A percentile compares a stretch with the other conserved stretches of the same genome.
Conservation (phyloP, 2,329 filamentous ascomycete genomes). For the Colletotrichum sp. region DNA sequence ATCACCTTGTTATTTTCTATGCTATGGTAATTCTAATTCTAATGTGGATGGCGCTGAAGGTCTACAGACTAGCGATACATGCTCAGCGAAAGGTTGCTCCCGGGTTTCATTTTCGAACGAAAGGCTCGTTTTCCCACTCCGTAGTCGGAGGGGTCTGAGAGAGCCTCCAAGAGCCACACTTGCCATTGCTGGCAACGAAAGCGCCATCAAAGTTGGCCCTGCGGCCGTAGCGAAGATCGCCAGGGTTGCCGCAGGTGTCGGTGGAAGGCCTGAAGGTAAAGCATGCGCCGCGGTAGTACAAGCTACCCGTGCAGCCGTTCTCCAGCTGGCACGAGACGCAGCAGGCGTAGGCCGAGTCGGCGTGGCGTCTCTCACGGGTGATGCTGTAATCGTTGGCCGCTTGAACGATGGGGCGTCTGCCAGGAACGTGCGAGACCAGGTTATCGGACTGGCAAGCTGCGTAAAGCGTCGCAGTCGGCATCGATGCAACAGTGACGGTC, state of each 20-base stretch:
- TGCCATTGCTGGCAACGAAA: slow-evolving; percentile 11
- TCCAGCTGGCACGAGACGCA: slow-evolving; percentile 9
- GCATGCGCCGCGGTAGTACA: background rate
- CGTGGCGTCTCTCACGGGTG: background rate
- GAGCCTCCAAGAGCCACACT: slow-evolving; percentile 2
- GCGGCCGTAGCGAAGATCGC: background rate
- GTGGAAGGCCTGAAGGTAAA: background rate
- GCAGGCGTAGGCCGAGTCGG: background rate
- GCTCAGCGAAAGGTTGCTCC: background rate
- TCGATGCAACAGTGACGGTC: background rate
- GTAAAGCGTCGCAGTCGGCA: slow-evolving; percentile 5
- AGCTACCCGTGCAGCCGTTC: background rate
- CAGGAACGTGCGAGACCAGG: background rate
- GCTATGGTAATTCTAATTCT: background rate
- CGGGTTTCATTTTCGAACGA: background rate
- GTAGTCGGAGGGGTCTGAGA: background rate
- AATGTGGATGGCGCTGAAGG: background rate
- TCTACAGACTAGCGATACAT: background rate
- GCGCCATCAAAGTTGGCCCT: background rate
- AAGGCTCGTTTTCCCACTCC: background rate
- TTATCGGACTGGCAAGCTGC: slow-evolving; percentile 7
- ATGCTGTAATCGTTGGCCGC: background rate
- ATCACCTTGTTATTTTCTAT: background rate
- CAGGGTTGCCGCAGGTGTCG: background rate
- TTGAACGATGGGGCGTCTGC: slow-evolving; percentile 1